Percentiles rank a stretch among this genome's conserved stretches.
Evolutionary conservation across 2,329 filamentous ascomycete species (phyloP).

Genomic region (Pseudocercospora crystallina): DNA sequence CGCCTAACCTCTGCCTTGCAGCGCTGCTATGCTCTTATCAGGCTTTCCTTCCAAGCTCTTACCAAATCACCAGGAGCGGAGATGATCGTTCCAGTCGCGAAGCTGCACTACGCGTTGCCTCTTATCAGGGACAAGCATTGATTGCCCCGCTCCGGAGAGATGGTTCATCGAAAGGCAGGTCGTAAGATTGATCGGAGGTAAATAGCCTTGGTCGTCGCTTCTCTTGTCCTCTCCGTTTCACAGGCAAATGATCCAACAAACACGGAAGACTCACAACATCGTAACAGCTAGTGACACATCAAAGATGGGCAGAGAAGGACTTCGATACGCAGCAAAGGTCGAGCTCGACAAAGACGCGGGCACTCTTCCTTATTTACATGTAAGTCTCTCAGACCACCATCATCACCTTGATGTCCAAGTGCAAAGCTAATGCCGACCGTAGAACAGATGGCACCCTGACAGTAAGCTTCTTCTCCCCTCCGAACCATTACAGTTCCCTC

Average conservation of each 20-base stretch:
- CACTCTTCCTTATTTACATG: conserved; percentile 56
- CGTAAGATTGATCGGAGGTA: background rate
- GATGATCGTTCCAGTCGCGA: background rate
- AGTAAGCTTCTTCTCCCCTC: conserved; percentile 53
- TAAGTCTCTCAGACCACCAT: conserved; percentile 17
- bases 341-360: conserved; percentile 69
- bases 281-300: background rate
- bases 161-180: no score
- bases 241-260: no score
- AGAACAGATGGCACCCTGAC: conserved; percentile 94
- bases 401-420: conserved; percentile 13
- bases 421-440: conserved; percentile 10
- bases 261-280: no score
- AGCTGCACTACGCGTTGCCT: no score
- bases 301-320: conserved; percentile 53
- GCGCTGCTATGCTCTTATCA: conserved; percentile 15
- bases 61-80: conserved; percentile 11
- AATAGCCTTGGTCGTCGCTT: background rate
- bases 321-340: conserved; percentile 72
- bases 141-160: no score
- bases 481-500: conserved; percentile 1
- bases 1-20: conserved; percentile 1
- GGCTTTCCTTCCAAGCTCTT: conserved; percentile 16
- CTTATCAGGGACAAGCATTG: no score
- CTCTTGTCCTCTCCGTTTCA: no score